Evolutionary conservation across 805 yeast genomes (phyloP), one percentile per base, ranked within the genome.

Genomic region (Saturnispora diversa): DNA sequence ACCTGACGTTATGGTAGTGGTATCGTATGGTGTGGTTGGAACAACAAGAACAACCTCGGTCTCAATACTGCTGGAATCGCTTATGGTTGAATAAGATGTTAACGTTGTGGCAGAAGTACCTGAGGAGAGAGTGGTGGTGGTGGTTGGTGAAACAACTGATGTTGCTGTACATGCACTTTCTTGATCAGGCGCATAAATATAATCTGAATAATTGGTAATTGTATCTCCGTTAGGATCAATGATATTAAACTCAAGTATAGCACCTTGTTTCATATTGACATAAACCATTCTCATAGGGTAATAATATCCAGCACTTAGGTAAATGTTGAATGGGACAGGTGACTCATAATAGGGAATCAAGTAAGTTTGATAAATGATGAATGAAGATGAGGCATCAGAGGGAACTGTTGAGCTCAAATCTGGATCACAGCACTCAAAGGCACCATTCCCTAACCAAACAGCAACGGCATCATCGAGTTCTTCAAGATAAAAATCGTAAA

Each of bases 181-280:
- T 13, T 12, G 6, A 7, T 15, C 30, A 27, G 16, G 30, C 6
- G 30, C 30, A 1, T 15, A 15, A 27, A 29, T 29, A 29, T 6
- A 16, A 9, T 29, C 21, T 1, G 15, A 6, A 11, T 13, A 29
- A 11, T 29, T 15, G 5, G 7, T 17, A 3, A 29, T 15, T 2
- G 30, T 4, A 10, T 25, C 16, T 16, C 49, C 50, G 23, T 30
- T 10, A 4, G 54, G 52, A 19, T 32, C 42, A 3, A 12, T 8
- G 29, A 50, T 35, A 5, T 15, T 9, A n/a, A 50, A 49, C 11
- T 30, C 13, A 3, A 50, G 26, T 2, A 7, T 10, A n/a, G 44
- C 44, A 33, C 36, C 40, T 2, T 44, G 31, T 12, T 29, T 20
- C 12, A 32, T 37, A 25, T 49, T 47, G 15, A 44, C 37, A 26